phyloP scores from a whole-genome alignment of 495 filamentous ascomycete species.

The Xylaria flabelliformis region DNA sequence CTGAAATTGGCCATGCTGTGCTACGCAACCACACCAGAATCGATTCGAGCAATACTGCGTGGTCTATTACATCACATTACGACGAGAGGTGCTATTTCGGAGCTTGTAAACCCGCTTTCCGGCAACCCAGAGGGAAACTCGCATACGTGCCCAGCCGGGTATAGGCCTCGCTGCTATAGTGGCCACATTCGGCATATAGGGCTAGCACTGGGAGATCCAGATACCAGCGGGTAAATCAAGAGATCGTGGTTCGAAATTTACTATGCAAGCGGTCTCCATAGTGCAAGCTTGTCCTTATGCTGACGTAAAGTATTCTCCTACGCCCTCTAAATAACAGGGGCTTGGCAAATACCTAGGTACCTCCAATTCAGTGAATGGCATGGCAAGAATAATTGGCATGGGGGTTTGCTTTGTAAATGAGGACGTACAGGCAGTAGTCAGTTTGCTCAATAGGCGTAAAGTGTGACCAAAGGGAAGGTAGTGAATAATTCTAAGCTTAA shows the following conservation, averaged over 20 bases:
- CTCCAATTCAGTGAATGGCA: too few species aligned
- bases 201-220: not conserved
- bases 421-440: too few species aligned
- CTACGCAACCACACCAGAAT: not conserved
- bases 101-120: conserved; percentile 12
- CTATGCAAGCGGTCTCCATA: too few species aligned
- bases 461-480: too few species aligned
- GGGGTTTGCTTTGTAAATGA: too few species aligned
- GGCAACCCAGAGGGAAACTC: not conserved
- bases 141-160: conserved; percentile 23
- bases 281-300: too few species aligned
- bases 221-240: conserved; percentile 12
- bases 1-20: not conserved
- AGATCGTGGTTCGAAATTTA: not conserved
- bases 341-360: too few species aligned
- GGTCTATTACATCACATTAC: not conserved
- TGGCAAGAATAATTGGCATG: too few species aligned
- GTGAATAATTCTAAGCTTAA: too few species aligned
- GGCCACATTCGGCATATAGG: conserved; percentile 16
- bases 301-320: too few species aligned
- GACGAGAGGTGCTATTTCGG: not conserved
- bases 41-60: not conserved
- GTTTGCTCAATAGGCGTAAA: too few species aligned
- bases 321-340: too few species aligned
- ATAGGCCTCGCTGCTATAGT: not conserved